Percentiles rank a stretch among this genome's conserved stretches.
Evolutionary conservation across 768 basidiomycete species (phyloP).

Genomic region (Psilocybe cubensis): DNA sequence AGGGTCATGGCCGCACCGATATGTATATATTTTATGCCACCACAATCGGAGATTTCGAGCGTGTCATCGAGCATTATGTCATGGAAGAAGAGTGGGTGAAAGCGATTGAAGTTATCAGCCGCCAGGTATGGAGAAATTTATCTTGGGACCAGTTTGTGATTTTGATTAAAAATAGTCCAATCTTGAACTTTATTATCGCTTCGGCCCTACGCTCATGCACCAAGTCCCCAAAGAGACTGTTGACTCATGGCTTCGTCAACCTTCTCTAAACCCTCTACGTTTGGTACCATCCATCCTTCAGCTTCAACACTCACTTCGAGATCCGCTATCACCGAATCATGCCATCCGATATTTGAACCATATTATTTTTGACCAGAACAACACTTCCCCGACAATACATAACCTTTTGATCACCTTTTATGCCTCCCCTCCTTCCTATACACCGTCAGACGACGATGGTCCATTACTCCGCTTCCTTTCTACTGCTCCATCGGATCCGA

Average conservation of each 20-base stretch:
- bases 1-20: conserved; percentile 91
- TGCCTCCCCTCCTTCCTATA: conserved; percentile 48
- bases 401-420: conserved; percentile 93
- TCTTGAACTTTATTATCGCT: conserved; percentile 90
- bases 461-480: conserved; percentile 83
- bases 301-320: conserved; percentile 71
- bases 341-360: conserved; percentile 89
- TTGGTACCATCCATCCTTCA: conserved; percentile 90
- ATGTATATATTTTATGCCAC: conserved; percentile 91
- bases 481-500: conserved; percentile 78
- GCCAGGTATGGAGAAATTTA: conserved; percentile 62
- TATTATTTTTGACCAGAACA: conserved; percentile 79
- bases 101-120: conserved; percentile 87
- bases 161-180: conserved; percentile 55
- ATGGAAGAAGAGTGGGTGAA: conserved; percentile 91
- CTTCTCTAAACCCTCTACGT: conserved; percentile 76
- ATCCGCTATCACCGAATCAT: conserved; percentile 79
- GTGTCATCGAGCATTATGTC: conserved; percentile 92
- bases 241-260: conserved; percentile 89
- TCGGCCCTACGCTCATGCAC: conserved; percentile 85
- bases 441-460: conserved; percentile 62
- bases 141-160: conserved; percentile 8
- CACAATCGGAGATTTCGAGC: conserved; percentile 76
- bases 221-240: conserved; percentile 89
- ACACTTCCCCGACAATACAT: conserved; percentile 86